Evolutionary conservation across 768 basidiomycete genomes (phyloP), one percentile per base, ranked within the genome.

Genomic region (Glaciozyma martinii): DNA sequence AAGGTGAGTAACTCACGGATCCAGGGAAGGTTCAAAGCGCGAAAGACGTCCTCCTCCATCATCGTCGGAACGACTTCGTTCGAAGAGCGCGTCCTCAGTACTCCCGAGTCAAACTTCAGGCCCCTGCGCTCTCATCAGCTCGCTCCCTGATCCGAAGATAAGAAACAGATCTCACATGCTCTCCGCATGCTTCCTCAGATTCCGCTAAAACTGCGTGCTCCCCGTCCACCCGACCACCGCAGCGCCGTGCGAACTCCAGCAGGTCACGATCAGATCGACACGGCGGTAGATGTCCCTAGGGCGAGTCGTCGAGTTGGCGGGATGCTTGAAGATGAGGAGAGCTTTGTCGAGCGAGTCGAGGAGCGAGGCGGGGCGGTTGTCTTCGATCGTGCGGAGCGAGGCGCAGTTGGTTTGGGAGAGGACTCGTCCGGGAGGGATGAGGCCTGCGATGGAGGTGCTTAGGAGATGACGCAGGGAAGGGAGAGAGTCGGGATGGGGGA

Each of bases 301-400:
- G 3, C 67, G 58, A 1, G 64, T 66, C 10, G 60, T 63, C 2
- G 19, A 23, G 49, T 68, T 68, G 4, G 67, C 61, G 1, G 63
- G 64, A n/a, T 65, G 67, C 32, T 50, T 46, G 59, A 69, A 69
- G 23, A 69, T 56, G 23, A 69, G 19, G 55, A 69, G 59, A 10
- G 67, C 67, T 49, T 63, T 62, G 61, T 69, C 67, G 61, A 69
- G 67, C 43, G 67, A 63, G 55, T 69, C 67, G 55, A 69, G 62
- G 23, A 64, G 59, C 10, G 64, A 50, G 0, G 67, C 67, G 7
- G 53, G 43, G 56, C 65, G 65, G 64, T 69, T 69, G 23, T 61
- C 58, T 2, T 32, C 18, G 16, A 37, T 63, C 19, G 67, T 60
- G 29, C 67, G 63, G 8, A 60, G 49, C 7, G 61, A 65, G 27